These are phyloP conservation scores for Tetrapisispora taiwanensis DNA, from an alignment of 805 yeast species.

Conservation along the genomic window DNA sequence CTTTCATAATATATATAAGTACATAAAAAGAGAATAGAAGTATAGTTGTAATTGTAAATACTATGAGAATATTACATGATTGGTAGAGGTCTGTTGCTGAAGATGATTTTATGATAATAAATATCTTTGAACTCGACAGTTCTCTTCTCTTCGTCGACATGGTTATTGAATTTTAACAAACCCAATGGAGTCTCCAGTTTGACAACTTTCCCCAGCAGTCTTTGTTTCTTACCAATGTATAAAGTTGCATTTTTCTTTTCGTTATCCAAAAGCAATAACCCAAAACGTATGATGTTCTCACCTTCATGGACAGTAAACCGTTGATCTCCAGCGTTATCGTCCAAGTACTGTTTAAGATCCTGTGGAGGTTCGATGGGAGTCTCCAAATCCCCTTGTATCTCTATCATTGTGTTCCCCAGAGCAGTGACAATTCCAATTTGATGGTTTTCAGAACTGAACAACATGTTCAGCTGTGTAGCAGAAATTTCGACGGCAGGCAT, in stretches of 20 bases:
- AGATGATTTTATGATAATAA: constrained; percentile 47
- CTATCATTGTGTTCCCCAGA: constrained; percentile 50
- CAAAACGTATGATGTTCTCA: constrained; percentile 18
- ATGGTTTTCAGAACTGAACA: constrained; percentile 11
- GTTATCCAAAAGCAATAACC: constrained; percentile 15
- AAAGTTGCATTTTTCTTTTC: constrained; percentile 39
- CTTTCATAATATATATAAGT: not conserved
- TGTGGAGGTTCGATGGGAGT: constrained; percentile 28
- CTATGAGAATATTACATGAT: constrained; percentile 51
- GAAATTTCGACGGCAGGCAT: constrained; percentile 25
- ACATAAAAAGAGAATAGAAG: too few species aligned
- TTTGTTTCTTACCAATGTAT: constrained; percentile 58
- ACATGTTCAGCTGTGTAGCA: constrained; percentile 13
- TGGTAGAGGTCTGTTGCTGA: constrained; percentile 64
- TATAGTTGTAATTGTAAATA: too few species aligned
- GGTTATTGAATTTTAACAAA: constrained; percentile 36
- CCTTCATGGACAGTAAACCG: constrained; percentile 12
- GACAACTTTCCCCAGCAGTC: constrained; percentile 53
- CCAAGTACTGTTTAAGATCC: constrained; percentile 3
- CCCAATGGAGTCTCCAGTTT: constrained; percentile 58
- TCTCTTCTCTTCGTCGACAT: constrained; percentile 12
- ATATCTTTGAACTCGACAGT: constrained; percentile 48
- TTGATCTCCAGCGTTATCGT: constrained; percentile 10
- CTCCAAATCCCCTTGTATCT: constrained; percentile 65
- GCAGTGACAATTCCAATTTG: constrained; percentile 31